These are phyloP conservation scores for Collybia nuda DNA, from an alignment of 768 basidiomycete genomes.

Conservation along the genomic window DNA sequence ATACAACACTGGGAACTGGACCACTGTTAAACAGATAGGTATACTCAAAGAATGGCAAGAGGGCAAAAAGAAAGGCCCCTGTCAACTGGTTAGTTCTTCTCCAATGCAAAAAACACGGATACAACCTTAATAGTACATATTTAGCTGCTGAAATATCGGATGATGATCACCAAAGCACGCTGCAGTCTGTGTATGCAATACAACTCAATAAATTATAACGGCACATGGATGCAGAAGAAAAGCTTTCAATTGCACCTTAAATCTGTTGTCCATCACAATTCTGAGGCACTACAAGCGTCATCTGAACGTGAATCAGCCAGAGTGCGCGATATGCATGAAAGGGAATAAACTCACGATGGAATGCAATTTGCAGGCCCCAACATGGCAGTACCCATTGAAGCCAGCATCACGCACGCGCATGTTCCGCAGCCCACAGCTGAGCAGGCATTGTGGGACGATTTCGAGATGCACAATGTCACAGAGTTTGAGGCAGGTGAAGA, in stretches of 20 bases:
- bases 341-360: not conserved
- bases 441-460: conserved; percentile 7
- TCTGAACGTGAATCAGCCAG: not conserved
- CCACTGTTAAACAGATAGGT: too few relatives aligned
- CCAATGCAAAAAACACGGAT: too few relatives aligned
- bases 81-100: too few relatives aligned
- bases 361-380: too few relatives aligned
- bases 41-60: too few relatives aligned
- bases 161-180: not conserved
- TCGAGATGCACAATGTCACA: not conserved
- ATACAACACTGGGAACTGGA: too few relatives aligned
- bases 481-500: conserved; percentile 1
- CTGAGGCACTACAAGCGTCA: too few relatives aligned
- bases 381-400: too few relatives aligned
- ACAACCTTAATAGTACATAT: too few relatives aligned
- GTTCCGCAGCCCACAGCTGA: not conserved
- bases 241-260: conserved; percentile 1
- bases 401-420: too few relatives aligned
- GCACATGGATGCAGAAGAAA: conserved; percentile 4
- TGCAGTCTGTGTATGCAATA: conserved; percentile 4
- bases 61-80: too few relatives aligned
- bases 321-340: not conserved
- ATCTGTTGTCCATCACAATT: not conserved
- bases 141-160: not conserved
- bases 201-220: not conserved